Evolutionary conservation across 495 filamentous ascomycete genomes (phyloP), one percentile per base, ranked within the genome.

Genomic region (Choiromyces venosus): DNA sequence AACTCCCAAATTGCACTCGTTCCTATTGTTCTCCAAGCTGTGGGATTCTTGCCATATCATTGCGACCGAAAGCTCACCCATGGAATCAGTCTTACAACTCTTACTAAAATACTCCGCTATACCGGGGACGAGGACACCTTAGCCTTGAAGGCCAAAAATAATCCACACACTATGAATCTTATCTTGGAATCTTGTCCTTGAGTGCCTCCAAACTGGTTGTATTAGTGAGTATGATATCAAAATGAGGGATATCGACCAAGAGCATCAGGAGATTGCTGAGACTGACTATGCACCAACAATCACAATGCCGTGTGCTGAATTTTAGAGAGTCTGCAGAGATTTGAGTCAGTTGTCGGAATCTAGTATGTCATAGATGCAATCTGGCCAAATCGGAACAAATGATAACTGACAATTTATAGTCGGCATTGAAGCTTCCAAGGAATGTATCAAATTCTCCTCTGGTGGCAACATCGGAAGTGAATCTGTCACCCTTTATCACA

Each of bases 51-150:
- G 7, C 95, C 94, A 37, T 99, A 92, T 87, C 94, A 95, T 80
- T 99, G 95, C 86, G 95, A 99, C 85, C 94, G 95, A 76, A 99
- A 97, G n/a, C n/a, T n/a, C n/a, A n/a, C n/a, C n/a, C n/a, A n/a
- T n/a, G n/a, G n/a, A n/a, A n/a, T n/a, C n/a, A 97, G 98, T 86
- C 88, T 99, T 69, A 88, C 87, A 77, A 97, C 95, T 37, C 89
- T 99, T 78, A 97, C 93, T 82, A 99, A 99, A 87, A 94, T 99
- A 67, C 88, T 99, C 35, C 93, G 94, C 69, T 92, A 91, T 73
- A 93, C 94, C 44, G 92, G 96, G 84, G 93, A 91, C 83, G 93
- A 97, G 80, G 95, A 99, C 81, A 91, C 96, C 81, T 84, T 99
- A 67, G 98, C 95, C 37, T 86, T 99, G 78, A 97, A 97, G 89